These are phyloP conservation scores for Isoetes taiwanensis DNA, from an alignment of 75 land plant species.

Conservation along the genomic window DNA sequence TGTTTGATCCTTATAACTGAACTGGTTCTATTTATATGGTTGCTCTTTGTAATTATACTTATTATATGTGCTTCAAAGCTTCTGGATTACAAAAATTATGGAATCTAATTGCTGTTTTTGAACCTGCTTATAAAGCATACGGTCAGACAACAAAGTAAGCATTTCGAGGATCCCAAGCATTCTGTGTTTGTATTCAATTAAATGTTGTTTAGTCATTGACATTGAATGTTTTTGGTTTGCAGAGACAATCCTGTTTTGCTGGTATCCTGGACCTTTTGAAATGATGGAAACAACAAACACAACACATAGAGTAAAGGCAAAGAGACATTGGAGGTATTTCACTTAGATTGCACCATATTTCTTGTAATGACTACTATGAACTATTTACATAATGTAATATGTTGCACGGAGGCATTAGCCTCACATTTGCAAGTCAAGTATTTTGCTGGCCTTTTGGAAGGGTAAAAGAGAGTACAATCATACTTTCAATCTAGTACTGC, in stretches of 20 bases:
- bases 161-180: too few species aligned
- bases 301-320: constrained; percentile 75
- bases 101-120: too few species aligned
- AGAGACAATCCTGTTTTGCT: constrained; percentile 96
- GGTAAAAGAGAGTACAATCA: constrained; percentile 72
- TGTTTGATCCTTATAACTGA: too few species aligned
- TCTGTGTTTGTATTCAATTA: background rate
- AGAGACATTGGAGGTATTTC: constrained; percentile 76
- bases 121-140: background rate
- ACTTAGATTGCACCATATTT: background rate
- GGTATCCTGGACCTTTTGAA: constrained; percentile 76
- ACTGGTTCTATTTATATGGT: too few species aligned
- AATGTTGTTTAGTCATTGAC: background rate
- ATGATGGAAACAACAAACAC: constrained; percentile 70
- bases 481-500: too few species aligned
- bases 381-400: background rate
- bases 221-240: constrained; percentile 12
- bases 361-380: background rate
- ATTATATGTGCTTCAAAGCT: too few species aligned
- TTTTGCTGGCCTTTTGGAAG: constrained; percentile 98
- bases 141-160: background rate
- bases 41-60: too few species aligned
- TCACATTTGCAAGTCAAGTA: constrained; percentile 93
- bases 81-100: too few species aligned
- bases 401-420: constrained; percentile 77